Evolutionary conservation across 805 yeast genomes (phyloP), one percentile per base, ranked within the genome.

Genomic region (Lachancea sp.): DNA sequence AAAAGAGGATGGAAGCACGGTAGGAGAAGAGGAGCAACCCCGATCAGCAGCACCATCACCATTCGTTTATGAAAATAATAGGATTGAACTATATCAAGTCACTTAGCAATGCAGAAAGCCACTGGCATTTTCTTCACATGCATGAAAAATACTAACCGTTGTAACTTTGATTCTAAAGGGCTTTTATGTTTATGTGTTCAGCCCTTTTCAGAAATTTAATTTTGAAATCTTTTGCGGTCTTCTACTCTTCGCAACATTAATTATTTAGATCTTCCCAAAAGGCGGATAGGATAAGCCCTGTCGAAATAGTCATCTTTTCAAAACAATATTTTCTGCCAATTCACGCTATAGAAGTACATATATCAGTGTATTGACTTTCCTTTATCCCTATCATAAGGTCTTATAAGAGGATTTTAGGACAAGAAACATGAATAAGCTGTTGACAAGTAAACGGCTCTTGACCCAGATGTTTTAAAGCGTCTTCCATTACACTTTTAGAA

Each of bases 351-450:
- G 8, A 25, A 18, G 25, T 18, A 29, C 25, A 24, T 33, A 39
- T 39, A 39, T 32, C 8, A 25, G 38, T 35, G 38, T 17, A 35
- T 35, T 32, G 38, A 28, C 31, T 26, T 36, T 41, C 31, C 32
- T 36, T 36, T 36, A 26, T 36, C 40, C 44, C 37, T 29, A 41
- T 36, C 32, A 36, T 28, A 29, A 32, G 37, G 30, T 23, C 11
- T 30, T 28, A n/a, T 17, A 36, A 36, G 26, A 33, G 17, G 39
- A 34, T 19, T 21, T 32, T 34, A 37, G 26, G 32, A n/a, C 30
- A 36, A 36, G 39, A 28, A 20, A 18, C 11, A 13, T 19, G 20
- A 20, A 26, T n/a, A 22, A 17, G 40, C 32, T 29, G 32, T 22
- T 11, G 22, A 13, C n/a, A 25, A 33, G 21, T 28, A 15, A 15